Evolutionary conservation across 2,329 filamentous ascomycete species (phyloP), one percentile per base, ranked within the genome.

Genomic region (Nannizzia gypsea): DNA sequence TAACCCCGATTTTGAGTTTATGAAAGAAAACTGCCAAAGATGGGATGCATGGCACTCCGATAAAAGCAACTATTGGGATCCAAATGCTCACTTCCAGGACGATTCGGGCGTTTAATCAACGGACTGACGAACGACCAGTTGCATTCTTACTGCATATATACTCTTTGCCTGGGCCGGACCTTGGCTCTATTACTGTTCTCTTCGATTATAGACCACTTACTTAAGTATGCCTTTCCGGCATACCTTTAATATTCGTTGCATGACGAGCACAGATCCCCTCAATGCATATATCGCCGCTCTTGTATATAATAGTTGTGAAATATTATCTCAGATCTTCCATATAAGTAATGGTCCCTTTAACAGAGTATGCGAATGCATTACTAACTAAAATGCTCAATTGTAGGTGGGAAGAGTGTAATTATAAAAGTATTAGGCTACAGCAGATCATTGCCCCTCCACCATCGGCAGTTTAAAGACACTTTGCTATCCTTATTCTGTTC

Each of bases 41-140:
- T 76, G 71, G 70, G 64, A 70, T 50, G 66, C 66, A 17, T 75
- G 76, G 64, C 67, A 71, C 38, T 61, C 28, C 3, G 61, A 64
- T 42, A 65, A 62, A 60, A 62, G 64, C 24, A 59, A 63, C 36
- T 66, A 66, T 58, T 64, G 63, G 62, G 40, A 64, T n/a, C 63
- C 60, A 6, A 60, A 64, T 6, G 50, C 61, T 9, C 66, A 62
- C 46, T 61, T 64, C 24, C 62, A 69, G 63, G 60, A 64, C 38
- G 67, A 68, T 57, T 68, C 66, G 2, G 66, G 67, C n/a, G 59
- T 69, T 61, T 67, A 60, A 63, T 48, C 31, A 36, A 36, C 9
- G 44, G 60, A 42, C 54, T 44, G 42, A 3, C 36, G 6, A n/a
- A 44, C 9, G 22, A 28, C 8, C n/a, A n/a, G 17, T 36, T 17